Percentiles rank a stretch among this genome's conserved stretches.
Conservation (phyloP, 2,329 filamentous ascomycete species). For the Mycogone perniciosa region DNA sequence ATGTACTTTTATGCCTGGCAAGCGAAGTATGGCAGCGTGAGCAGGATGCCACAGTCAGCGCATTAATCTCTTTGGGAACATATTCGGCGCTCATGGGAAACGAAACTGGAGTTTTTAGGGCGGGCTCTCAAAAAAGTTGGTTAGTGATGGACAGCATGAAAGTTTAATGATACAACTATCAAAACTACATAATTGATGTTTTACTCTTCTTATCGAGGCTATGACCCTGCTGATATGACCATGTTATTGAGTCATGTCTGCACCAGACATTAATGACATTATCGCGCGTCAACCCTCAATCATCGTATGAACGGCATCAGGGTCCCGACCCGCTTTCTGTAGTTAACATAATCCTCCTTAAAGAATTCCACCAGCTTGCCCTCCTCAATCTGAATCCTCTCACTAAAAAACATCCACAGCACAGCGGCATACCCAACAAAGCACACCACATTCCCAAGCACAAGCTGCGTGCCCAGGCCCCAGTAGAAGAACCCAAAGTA, state of each 20-base stretch:
- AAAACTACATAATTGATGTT: no score
- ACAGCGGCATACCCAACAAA: slow-evolving; percentile 66
- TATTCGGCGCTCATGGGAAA: not conserved
- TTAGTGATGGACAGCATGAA: not conserved
- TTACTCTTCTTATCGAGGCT: no score
- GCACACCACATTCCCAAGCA: slow-evolving; percentile 79
- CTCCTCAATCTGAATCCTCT: slow-evolving; percentile 73
- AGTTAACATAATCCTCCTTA: slow-evolving; percentile 70
- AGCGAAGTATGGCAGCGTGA: slow-evolving; percentile 88
- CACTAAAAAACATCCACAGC: slow-evolving; percentile 79
- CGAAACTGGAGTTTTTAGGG: not conserved
- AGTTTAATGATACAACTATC: not conserved
- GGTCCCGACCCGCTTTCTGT: slow-evolving; percentile 63
- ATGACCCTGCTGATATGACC: not conserved
- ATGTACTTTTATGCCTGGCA: slow-evolving; percentile 99
- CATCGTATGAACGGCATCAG: slow-evolving; percentile 64
- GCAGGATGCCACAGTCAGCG: slow-evolving; percentile 24
- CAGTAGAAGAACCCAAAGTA: slow-evolving; percentile 99
- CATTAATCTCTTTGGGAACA: not conserved
- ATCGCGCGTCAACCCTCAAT: not conserved
- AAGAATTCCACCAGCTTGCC: slow-evolving; percentile 73
- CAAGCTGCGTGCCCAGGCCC: slow-evolving; percentile 88
- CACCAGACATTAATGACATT: not conserved
- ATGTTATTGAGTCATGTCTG: not conserved
- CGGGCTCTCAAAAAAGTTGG: not conserved